Evolutionary conservation across 2,329 filamentous ascomycete species (phyloP), one percentile per base, ranked within the genome.

Genomic region (Talaromyces sp.): DNA sequence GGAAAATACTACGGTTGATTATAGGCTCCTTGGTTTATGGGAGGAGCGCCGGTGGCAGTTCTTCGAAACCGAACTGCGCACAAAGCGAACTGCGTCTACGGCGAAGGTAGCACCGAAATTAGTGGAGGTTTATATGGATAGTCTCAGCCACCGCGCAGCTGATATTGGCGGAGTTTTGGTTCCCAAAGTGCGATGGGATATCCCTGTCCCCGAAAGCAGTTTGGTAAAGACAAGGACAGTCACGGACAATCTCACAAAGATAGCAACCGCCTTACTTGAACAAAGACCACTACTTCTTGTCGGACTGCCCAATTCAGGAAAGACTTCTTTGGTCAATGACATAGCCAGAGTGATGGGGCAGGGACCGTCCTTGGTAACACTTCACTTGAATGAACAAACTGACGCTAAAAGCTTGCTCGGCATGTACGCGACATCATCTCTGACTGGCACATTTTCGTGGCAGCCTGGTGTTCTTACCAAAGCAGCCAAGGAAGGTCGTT

Each of bases 331-430:
- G 22, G 87, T 96, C 14, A 90, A 92, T 68, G 90, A 97, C 74
- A 85, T 94, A 66, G 93, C 94, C 27, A 87, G 86, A 71, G 86
- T 90, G 70, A 85, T 98, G 63, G 91, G 90, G 67, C 92, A 92
- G 78, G 86, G 91, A 24, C 85, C 88, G 6, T 87, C 86, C 66
- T 93, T 99, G 88, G 90, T 99, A 61, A 98, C 94, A 3, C 83
- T 99, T 35, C 94, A 99, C 77, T 82, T 99, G 39, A 99, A 99
- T 74, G 95, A 98, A 77, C 96, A 99, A 77, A 98, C 93, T 2
- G 95, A 99, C 78, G 93, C 94, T 0, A 99, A 99, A 77, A 91
- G 96, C 81, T 86, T 99, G 47, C 87, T 99, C 68, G 95, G 95
- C 3, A 87, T 98, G 75, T 98, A 99, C 78, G 91, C 94, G 1